Evolutionary conservation across 2,329 filamentous ascomycete genomes (phyloP).

Genomic region (Aureobasidium subglaciale): DNA sequence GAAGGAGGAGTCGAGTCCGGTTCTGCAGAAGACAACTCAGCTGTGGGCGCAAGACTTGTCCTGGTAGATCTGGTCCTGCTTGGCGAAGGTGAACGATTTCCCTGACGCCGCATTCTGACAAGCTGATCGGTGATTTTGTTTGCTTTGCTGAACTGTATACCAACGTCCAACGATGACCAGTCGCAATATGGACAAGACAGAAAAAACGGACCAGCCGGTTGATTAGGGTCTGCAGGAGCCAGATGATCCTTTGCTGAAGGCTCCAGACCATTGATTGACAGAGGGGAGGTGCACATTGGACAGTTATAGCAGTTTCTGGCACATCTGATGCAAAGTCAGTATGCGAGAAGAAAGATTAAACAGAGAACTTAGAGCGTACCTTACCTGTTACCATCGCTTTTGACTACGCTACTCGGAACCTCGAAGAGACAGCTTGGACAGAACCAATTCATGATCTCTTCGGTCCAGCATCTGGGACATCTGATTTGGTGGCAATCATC

Average conservation of each 20-base stretch:
- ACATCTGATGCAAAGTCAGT: constrained; percentile 35
- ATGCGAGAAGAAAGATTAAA: not conserved
- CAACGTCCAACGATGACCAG: constrained; percentile 86
- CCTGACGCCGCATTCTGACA: constrained; percentile 25
- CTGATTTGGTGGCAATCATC: constrained; percentile 96
- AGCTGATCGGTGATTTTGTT: constrained; percentile 75
- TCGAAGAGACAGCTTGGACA: constrained; percentile 95
- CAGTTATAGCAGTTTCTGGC: constrained; percentile 95
- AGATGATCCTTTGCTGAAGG: constrained; percentile 37
- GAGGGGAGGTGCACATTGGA: constrained; percentile 74
- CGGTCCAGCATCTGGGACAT: constrained; percentile 82
- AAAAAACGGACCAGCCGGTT: constrained; percentile 30
- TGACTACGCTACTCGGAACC: constrained; percentile 85
- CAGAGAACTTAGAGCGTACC: constrained; percentile 21
- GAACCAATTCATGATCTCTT: constrained; percentile 92
- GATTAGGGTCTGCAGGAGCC: constrained; percentile 19
- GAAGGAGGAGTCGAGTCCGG: constrained; percentile 18
- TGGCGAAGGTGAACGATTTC: constrained; percentile 7
- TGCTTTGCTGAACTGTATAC: constrained; percentile 77
- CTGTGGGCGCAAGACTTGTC: not conserved
- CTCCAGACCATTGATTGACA: constrained; percentile 67
- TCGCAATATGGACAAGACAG: constrained; percentile 85
- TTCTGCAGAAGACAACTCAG: constrained; percentile 8
- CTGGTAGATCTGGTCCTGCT: not conserved
- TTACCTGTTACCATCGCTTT: constrained; percentile 87